Evolutionary conservation across 2,329 filamentous ascomycete genomes (phyloP).

Genomic region (Seiridium unicorne): DNA sequence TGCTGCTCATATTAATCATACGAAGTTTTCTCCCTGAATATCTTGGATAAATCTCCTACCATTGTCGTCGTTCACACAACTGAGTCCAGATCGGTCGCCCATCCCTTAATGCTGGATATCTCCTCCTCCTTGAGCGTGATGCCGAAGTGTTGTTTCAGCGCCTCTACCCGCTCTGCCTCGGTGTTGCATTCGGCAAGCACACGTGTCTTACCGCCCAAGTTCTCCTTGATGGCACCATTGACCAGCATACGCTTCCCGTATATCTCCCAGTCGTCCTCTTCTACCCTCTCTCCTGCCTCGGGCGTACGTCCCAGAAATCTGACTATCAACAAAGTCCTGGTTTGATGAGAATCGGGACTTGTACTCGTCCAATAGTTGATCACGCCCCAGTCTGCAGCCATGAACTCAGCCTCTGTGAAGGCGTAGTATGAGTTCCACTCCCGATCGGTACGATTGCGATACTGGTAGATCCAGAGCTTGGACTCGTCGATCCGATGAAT

Average conservation of each 20-base stretch:
- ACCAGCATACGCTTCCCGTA: conserved; percentile 53
- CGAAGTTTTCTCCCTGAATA: no score
- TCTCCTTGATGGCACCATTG: conserved; percentile 51
- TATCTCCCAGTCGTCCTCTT: conserved; percentile 33
- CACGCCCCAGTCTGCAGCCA: conserved; percentile 58
- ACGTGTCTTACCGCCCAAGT: conserved; percentile 47
- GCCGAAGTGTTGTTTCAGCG: conserved; percentile 17
- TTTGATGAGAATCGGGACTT: conserved; percentile 50
- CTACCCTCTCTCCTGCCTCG: conserved; percentile 36
- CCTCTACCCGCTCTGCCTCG: conserved; percentile 33
- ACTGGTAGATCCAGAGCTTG: conserved; percentile 64
- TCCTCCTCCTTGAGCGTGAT: conserved; percentile 16
- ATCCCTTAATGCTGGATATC: conserved; percentile 43
- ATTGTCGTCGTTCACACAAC: neutral
- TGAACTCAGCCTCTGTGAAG: conserved; percentile 65
- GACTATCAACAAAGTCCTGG: conserved; percentile 48
- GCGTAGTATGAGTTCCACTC: conserved; percentile 62
- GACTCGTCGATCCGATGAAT: conserved; percentile 35
- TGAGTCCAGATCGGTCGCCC: conserved; percentile 35
- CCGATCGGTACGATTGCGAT: conserved; percentile 43
- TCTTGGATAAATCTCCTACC: no score
- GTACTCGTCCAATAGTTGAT: conserved; percentile 58
- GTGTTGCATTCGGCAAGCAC: conserved; percentile 43
- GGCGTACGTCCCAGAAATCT: conserved; percentile 47
- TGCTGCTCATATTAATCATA: no score